Evolutionary conservation across 768 basidiomycete genomes (phyloP), one percentile per base, ranked within the genome.

Genomic region (Chiua virens): DNA sequence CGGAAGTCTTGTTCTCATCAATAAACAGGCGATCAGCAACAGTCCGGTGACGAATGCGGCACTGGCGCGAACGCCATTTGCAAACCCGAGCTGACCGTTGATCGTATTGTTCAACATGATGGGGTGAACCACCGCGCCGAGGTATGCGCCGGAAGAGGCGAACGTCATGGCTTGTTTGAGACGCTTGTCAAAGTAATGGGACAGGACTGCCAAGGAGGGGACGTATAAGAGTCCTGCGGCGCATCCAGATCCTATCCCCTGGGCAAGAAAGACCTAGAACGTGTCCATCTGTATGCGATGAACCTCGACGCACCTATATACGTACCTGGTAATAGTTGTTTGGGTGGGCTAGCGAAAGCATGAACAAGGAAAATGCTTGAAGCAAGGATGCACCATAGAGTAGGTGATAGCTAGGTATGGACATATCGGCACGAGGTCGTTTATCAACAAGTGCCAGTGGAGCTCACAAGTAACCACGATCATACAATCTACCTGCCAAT

Each of bases 41-140:
- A 75, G 55, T 2, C 60, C 76, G 9, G 68, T 62, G 34, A 75
- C 56, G 18, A 81, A 54, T 36, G 58, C 72, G 0, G 75, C 78
- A 47, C 70, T 76, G 14, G 67, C 71, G 4, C 77, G 70, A 20
- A 74, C 73, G 17, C 73, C 72, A 28, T 68, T 72, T 14, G 65
- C 69, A 38, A 82, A 76, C 4, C 85, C 81, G 15, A 77, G 68
- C 3, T 55, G 57, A 4, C 76, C 74, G 49, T 74, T 76, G 52
- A 46, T 54, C 3, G 59, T 68, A 35, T 75, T 71, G 60, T 87
- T 86, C 20, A 88, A 69, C 71, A 85, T 76, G 57, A 85, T 82
- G 3, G 83, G 81, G 50, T 84, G 82, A 9, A 86, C 58, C 21
- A 80, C 73, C 11, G 81, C 83, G 3, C 86, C 85, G 14, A 83